A percentile compares a stretch with the other conserved stretches of the same genome.
Conservation (phyloP, 495 filamentous ascomycete genomes). For the Lophium mytilinum region DNA sequence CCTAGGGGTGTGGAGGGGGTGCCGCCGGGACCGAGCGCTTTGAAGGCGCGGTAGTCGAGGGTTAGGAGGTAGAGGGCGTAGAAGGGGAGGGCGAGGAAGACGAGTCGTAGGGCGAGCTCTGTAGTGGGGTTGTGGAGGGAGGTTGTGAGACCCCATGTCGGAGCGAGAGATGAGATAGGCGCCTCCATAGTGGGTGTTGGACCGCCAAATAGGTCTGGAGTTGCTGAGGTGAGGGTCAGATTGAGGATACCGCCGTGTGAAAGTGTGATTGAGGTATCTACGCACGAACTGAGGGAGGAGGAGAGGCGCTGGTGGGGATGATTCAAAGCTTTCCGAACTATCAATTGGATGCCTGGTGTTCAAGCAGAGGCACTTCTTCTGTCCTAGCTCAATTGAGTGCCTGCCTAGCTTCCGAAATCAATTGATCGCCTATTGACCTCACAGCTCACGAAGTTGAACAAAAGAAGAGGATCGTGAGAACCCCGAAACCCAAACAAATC, state of each 20-base stretch:
- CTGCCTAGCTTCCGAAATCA: too few relatives aligned
- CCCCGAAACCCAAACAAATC: background rate
- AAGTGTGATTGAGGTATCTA: too few relatives aligned
- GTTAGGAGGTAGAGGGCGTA: slow-evolving; percentile 47
- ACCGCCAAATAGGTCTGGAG: background rate
- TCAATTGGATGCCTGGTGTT: too few relatives aligned
- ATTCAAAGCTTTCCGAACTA: too few relatives aligned
- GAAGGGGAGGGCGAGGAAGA: slow-evolving; percentile 34
- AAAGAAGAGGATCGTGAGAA: too few relatives aligned
- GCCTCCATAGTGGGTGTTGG: background rate
- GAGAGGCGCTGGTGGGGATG: too few relatives aligned
- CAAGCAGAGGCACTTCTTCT: too few relatives aligned
- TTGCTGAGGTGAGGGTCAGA: background rate
- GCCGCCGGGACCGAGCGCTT: slow-evolving; percentile 72
- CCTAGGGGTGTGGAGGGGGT: slow-evolving; percentile 50
- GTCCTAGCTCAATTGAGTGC: too few relatives aligned
- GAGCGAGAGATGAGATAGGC: background rate
- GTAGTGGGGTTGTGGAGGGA: background rate
- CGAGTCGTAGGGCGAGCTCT: background rate
- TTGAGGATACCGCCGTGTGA: background rate
- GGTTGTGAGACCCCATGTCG: background rate
- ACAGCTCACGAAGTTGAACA: too few relatives aligned
- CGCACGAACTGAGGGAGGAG: too few relatives aligned
- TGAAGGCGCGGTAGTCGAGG: slow-evolving; percentile 69
- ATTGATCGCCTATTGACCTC: too few relatives aligned